phyloP scores from a whole-genome alignment of 169 alveolate genomes.

The Plasmodium chabaudi region DNA sequence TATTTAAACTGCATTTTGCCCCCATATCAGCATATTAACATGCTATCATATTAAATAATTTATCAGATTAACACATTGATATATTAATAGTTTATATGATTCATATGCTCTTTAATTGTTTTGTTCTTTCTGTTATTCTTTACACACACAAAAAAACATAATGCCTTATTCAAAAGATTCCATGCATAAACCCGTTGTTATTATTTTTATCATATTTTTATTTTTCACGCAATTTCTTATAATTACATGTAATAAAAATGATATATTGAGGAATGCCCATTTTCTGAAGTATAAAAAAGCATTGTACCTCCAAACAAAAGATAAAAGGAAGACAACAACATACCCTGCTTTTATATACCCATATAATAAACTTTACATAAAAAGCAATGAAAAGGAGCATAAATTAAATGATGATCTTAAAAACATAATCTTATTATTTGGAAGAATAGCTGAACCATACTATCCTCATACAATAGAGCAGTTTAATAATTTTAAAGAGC shows the following conservation, averaged over 20 bases:
- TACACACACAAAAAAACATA: no score
- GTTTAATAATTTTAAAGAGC: conserved; percentile 60
- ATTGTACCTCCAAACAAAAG: not conserved
- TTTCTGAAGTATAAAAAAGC: conserved; percentile 7
- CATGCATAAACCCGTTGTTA: not conserved
- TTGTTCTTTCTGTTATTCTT: no score
- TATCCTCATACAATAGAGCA: conserved; percentile 70
- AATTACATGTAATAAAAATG: conserved; percentile 34
- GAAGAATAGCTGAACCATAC: conserved; percentile 66
- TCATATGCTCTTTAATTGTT: no score
- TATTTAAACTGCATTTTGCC: no score
- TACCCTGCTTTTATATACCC: conserved; percentile 15
- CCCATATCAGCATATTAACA: no score
- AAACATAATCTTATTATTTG: conserved; percentile 57
- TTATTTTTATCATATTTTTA: conserved; percentile 33
- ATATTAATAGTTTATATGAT: no score
- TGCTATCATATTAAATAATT: no score
- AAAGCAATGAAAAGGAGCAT: conserved; percentile 13
- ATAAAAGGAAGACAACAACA: not conserved
- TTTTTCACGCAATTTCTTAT: conserved; percentile 28
- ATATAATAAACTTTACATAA: conserved; percentile 30
- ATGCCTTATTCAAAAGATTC: no score
- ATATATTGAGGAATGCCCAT: not conserved
- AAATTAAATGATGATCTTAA: conserved; percentile 60
- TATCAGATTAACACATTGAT: no score